phyloP scores from a whole-genome alignment of 2,329 filamentous ascomycete genomes.

The Trichophyton rubrum region DNA sequence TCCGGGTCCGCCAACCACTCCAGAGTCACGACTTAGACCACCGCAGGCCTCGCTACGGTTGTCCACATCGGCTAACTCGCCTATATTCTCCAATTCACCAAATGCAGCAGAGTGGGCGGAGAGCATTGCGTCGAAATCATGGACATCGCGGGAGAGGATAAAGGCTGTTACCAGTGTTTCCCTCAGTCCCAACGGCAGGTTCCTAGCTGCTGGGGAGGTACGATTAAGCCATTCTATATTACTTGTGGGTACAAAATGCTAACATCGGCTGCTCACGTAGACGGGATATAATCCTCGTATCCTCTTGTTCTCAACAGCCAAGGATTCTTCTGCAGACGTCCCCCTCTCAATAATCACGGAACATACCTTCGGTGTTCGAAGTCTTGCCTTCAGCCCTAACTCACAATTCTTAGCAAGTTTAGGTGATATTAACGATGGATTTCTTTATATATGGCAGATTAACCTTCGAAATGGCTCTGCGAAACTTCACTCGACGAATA shows the following conservation, averaged over 20 bases:
- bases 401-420: conserved; percentile 78
- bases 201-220: conserved; percentile 78
- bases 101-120: conserved; percentile 44
- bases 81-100: conserved; percentile 15
- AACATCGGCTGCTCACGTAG: conserved; percentile 28
- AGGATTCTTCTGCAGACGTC: conserved; percentile 64
- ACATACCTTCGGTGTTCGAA: conserved; percentile 78
- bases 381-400: conserved; percentile 80
- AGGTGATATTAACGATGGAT: conserved; percentile 82
- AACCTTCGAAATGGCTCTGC: conserved; percentile 71
- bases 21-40: conserved; percentile 47
- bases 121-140: conserved; percentile 51
- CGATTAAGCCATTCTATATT: conserved; percentile 15
- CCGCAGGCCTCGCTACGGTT: conserved; percentile 33
- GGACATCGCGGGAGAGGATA: conserved; percentile 81
- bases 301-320: conserved; percentile 67
- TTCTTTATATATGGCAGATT: conserved; percentile 80
- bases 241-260: conserved; percentile 2
- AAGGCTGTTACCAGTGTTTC: conserved; percentile 88
- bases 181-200: conserved; percentile 74
- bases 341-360: conserved; percentile 79
- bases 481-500: conserved; percentile 72
- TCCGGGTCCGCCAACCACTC: conserved; percentile 45
- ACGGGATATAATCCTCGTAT: conserved; percentile 88
- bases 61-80: conserved; percentile 28